Base-by-base conservation (phyloP, 106 monocot genomes). In the Dactylorhiza incarnata region DNA sequence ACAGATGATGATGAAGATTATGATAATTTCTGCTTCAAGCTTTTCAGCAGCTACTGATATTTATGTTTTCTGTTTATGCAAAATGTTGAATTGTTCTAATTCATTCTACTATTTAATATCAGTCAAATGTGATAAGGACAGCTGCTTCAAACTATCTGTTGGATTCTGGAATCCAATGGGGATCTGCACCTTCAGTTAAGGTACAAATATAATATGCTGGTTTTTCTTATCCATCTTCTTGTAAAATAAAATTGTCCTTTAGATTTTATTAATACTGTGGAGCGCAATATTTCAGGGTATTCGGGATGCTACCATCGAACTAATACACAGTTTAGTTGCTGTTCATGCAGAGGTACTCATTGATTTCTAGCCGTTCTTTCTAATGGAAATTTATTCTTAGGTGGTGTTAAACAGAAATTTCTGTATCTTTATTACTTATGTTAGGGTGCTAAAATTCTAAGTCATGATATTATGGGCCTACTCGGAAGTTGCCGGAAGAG, bases 141-240 rank as follows among this genome's bases (percentile, higher is more conserved):
- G 89, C 94, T 79, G 89, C 91, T 61, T 73, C 80, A 46, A 90
- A 82, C 73, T 99, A 99, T 87, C 82, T 99, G 44, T 80, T 99
- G 83, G 89, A 94, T 86, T 86, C 87, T 85, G 91, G 94, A 19
- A 80, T 92, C 80, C 91, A 94, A 52, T 99, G 99, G 99, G 99
- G 99, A 78, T 80, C 76, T 61, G 94, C 91, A 82, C 91, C 99
- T 82, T 66, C 77, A 20, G 91, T 99, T 7, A 99, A 99, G 94
- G 94, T 99, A 85, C 61, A 78, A 23, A 50, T 26, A 20, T 13
- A 55, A 37, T 45, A 10, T 65, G 29, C 13, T 65, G 65, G 12
- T 71, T 29, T 66, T 45, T 70, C 68, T 4, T 51, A 19, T 69
- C 15, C 14, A 22, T 8, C 53, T 52, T 17, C 25, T 73, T 49